These are phyloP conservation scores for Dioszegia aurantiaca DNA, from an alignment of 768 basidiomycete species.

Conservation along the genomic window DNA sequence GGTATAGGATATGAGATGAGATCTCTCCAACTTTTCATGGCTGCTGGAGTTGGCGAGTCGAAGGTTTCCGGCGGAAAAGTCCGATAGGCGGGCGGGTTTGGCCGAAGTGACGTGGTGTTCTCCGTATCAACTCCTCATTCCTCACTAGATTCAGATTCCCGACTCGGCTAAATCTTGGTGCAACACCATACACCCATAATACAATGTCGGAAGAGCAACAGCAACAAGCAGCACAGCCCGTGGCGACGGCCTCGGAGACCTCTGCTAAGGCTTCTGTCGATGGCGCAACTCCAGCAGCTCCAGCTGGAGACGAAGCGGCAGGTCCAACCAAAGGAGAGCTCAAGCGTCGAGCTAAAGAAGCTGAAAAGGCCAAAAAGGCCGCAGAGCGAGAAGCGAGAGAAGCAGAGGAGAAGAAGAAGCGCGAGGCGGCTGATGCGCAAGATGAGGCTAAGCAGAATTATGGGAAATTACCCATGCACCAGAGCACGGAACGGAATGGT, in stretches of 20 bases:
- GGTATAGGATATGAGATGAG: background rate
- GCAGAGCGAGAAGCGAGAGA: constrained; percentile 80
- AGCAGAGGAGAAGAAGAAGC: constrained; percentile 67
- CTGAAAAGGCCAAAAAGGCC: constrained; percentile 83
- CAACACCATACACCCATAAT: background rate
- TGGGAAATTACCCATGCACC: constrained; percentile 82
- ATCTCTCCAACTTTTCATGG: background rate
- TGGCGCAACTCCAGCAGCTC: background rate
- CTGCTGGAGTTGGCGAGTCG: constrained; percentile 2
- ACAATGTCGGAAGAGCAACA: constrained; percentile 1
- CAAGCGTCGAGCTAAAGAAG: constrained; percentile 86
- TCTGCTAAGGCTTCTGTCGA: background rate
- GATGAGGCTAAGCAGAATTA: constrained; percentile 68
- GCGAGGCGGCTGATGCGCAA: constrained; percentile 28
- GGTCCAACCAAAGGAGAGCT: constrained; percentile 77
- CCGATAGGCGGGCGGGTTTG: background rate
- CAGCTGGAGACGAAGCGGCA: constrained; percentile 47
- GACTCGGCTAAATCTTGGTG: background rate
- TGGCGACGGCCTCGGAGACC: too few relatives aligned
- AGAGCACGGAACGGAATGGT: constrained; percentile 72
- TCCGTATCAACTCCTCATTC: background rate
- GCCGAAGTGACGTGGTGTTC: constrained; percentile 12
- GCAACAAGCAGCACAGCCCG: background rate
- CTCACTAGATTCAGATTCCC: background rate
- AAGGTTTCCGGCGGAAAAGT: background rate